Base-by-base conservation (phyloP, 345 rosid genomes). In the Gossypium rotundifolium region DNA sequence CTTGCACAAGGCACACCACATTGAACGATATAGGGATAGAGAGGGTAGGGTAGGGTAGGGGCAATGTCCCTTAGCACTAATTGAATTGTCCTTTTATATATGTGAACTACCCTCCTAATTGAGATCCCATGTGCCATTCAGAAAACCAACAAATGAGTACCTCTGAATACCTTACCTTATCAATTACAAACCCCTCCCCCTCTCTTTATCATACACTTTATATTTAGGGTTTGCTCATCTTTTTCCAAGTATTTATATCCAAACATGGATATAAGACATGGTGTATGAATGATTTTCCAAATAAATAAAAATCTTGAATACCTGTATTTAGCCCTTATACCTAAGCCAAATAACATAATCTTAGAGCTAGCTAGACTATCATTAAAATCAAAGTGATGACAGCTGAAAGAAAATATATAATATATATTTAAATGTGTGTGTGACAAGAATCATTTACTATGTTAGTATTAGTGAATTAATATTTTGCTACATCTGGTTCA, bases 11-110 rank as follows among this genome's bases (percentile, higher is more conserved):
- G 3, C 12, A 11, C 49, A 65, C 80, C 77, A 70, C 77, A 77
- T 18, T 77, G 81, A 79, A 79, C 80, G 76, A 72, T 75, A 77
- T 69, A 80, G 61, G 33, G 3, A 3, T 13, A 33, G 38, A 33
- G 38, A 33, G 14, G 75, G 58, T 14, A 55, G 45, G 68, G 76
- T 54, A 66, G 77, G 80, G 74, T 70, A 65, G 51, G 54, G 20
- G 40, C 5, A 53, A 48, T 75, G 85, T 78, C 80, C 77, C 40
- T 79, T 75, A n/a, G 52, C 74, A 64, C 76, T 65, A 55, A 73
- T 73, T 71, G 70, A 78, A 78, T 75, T 83, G 90, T 83, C 86
- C 81, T 81, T 80, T 44, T 81, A n/a, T 74, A 23, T 45, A 33
- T 33, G 5, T 33, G 40, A 58, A 55, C 61, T 74, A 67, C 76